Evolutionary conservation across 345 rosid species (phyloP), one percentile per base, ranked within the genome.

Genomic region (Rhodomyrtus tomentosa): DNA sequence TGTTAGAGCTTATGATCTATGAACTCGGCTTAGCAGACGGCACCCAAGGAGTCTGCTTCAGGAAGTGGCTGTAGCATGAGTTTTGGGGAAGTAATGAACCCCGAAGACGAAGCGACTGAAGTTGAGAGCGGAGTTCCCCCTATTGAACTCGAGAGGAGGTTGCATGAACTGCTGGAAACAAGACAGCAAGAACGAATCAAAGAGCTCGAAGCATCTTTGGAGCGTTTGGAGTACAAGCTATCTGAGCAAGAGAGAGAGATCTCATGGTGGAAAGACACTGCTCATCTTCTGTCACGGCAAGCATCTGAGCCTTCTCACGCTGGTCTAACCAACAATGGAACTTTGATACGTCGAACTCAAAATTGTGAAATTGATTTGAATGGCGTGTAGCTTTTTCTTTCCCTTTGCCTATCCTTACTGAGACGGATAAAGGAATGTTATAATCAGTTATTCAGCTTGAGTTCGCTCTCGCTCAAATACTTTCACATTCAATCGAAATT

Each of bases 241-340:
- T 83, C 45, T 6, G 89, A 91, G 88, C 93, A 93, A 72, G 96
- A 96, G 56, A 74, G 81, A 40, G 98, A 96, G 92, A 88, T 90
- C 73, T 89, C 91, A 16, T 91, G 93, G 98, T 96, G 96, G 98
- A 95, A 91, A 88, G 96, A 91, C 87, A 92, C 94, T 10, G 98
- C 96, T 36, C 81, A 81, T 45, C 85, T 82, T 9, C 45, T 74
- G 48, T 42, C 82, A 40, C 79, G 16, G 51, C 55, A 54, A 20
- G 84, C 50, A 9, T 50, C 82, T 22, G 85, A 82, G 29, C 58
- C 87, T 68, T 32, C 45, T 50, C 76, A 68, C 4, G 76, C 42
- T 68, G 45, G 13, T 20, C 76, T 36, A 32, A 68, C 76, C 45
- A 8, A 0, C 76, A 32, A 68, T 68, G 45, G 20, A 2, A 68